A percentile compares a stretch with the other conserved stretches of the same genome.
Conservation (phyloP, 805 yeast genomes). For the Blastobotrys mokoenaii region DNA sequence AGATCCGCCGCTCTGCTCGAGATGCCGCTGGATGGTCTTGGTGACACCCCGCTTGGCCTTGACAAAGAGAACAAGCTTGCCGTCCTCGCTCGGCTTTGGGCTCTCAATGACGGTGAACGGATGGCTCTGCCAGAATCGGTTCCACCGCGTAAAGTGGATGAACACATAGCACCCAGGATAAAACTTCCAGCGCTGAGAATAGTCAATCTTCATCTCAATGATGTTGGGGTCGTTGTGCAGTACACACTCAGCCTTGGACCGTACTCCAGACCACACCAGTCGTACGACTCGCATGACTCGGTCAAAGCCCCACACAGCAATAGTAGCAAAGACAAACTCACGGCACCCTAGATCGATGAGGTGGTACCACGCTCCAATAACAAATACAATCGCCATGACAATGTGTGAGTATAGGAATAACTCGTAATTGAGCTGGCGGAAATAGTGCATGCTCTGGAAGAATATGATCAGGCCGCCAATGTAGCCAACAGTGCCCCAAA, state of each 20-base stretch:
- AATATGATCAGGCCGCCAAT: conserved; percentile 35
- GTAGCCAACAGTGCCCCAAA: conserved; percentile 36
- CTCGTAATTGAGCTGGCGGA: conserved; percentile 51
- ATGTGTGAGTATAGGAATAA: conserved; percentile 48
- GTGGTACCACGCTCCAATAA: conserved; percentile 54
- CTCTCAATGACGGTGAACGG: conserved; percentile 46
- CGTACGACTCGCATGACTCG: conserved; percentile 48
- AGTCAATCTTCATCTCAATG: conserved; percentile 20
- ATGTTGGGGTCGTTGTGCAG: conserved; percentile 6
- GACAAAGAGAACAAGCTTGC: conserved; percentile 10
- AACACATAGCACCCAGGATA: conserved; percentile 50
- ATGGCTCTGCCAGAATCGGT: conserved; percentile 61
- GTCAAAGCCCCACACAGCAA: conserved; percentile 66
- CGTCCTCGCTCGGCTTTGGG: conserved; percentile 11
- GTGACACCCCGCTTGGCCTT: conserved; percentile 17
- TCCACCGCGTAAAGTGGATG: conserved; percentile 45
- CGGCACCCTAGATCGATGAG: conserved; percentile 6
- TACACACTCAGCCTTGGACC: conserved; percentile 20
- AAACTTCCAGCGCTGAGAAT: conserved; percentile 40
- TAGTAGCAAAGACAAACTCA: conserved; percentile 40
- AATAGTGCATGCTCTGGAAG: conserved; percentile 40
- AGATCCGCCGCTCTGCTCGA: neutral
- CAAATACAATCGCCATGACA: conserved; percentile 42
- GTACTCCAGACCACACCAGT: conserved; percentile 46
- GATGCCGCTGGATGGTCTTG: conserved; percentile 3